Evolutionary conservation across 2,329 filamentous ascomycete genomes (phyloP), one percentile per base, ranked within the genome.

Genomic region (Aspergillus terreus): DNA sequence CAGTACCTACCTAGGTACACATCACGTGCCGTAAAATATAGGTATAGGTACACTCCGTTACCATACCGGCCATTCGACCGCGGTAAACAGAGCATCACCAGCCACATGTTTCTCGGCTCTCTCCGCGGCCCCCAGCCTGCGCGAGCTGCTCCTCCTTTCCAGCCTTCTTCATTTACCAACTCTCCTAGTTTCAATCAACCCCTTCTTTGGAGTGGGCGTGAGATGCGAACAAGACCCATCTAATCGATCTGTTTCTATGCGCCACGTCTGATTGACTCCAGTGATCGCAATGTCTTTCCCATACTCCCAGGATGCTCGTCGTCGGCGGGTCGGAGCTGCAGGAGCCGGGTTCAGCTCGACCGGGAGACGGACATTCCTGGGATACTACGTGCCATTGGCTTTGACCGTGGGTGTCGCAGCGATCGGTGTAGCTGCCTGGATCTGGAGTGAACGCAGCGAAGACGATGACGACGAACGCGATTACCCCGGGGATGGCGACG

Each of bases 321-420:
- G 67, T 51, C 70, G 70, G 54, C 65, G 66, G 57, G 59, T 65
- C 54, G 67, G 65, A 62, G 66, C 66, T 50, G 66, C 66, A 50
- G 67, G 69, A 51, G 60, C 64, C 50, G 71, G 71, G 45, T 75
- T 75, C 63, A 72, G 72, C 64, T 63, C 71, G 42, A 68, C 69
- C 9, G 70, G 73, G 19, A 62, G 65, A 49, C 69, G 72, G 32
- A 74, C 74, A 15, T 64, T 71, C 33, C 61, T 76, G 58, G 74
- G 86, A 65, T 92, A 95, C 75, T 96, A 92, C 90, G 83, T 96
- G 54, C 92, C 92, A 56, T 80, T 97, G 51, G 86, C 85, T 58
- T 74, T 96, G 58, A 96, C 92, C 46, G 84, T 95, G 52, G 92
- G 90, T 44, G 84, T 95, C 61, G 92, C 92, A 54, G 90, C 92